A percentile compares a stretch with the other conserved stretches of the same genome.
Evolutionary conservation across 345 rosid genomes (phyloP).

Genomic region (Microcos paniculata): DNA sequence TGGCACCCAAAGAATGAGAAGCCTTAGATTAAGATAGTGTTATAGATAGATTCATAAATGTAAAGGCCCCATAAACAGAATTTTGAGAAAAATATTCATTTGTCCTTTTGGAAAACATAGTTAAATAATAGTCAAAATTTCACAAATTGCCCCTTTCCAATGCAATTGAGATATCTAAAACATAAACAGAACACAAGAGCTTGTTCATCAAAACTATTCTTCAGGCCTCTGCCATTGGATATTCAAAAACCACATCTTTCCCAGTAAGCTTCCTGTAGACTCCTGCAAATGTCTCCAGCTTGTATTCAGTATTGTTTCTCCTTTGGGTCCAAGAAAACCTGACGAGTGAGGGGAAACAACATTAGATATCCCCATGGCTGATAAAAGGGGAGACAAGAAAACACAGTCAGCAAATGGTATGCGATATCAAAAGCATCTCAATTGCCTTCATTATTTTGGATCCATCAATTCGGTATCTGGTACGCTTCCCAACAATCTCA

Average conservation of each 20-base stretch:
- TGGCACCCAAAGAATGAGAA: too few species aligned
- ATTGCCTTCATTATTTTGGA: constrained; percentile 70
- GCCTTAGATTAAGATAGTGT: too few species aligned
- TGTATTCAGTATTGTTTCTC: constrained; percentile 83
- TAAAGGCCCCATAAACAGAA: background rate
- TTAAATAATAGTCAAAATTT: constrained; percentile 19
- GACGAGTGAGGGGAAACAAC: background rate
- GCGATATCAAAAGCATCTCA: background rate
- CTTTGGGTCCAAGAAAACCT: constrained; percentile 81
- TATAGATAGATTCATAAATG: too few species aligned
- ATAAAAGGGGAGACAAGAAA: background rate
- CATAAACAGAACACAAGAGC: constrained; percentile 8
- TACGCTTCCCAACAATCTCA: constrained; percentile 86
- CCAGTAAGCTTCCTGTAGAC: constrained; percentile 90
- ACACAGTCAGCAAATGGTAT: background rate
- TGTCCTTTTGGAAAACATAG: constrained; percentile 7
- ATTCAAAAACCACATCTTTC: constrained; percentile 85
- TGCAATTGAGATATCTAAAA: constrained; percentile 18
- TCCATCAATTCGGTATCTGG: constrained; percentile 78
- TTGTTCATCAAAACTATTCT: constrained; percentile 9
- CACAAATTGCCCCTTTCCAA: constrained; percentile 17
- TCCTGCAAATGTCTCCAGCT: constrained; percentile 68
- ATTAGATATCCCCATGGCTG: background rate
- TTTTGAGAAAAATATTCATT: background rate
- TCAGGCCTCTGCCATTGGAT: constrained; percentile 60